A percentile compares a stretch with the other conserved stretches of the same genome.
Evolutionary conservation across 441 rosid genomes (phyloP).

Genomic region (Erodium trifolium): DNA sequence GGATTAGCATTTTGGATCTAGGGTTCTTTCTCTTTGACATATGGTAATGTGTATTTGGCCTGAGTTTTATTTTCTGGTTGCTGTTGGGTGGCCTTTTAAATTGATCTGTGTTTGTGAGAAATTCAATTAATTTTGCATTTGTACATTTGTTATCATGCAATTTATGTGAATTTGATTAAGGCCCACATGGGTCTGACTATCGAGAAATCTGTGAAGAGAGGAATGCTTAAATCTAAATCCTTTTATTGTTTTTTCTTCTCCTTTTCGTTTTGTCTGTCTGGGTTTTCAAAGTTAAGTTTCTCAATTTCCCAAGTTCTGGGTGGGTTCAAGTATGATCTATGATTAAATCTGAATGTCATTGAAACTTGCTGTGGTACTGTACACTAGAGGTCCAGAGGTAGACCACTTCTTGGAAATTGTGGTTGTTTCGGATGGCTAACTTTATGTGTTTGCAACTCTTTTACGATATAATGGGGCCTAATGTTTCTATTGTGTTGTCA

Average conservation of each 20-base stretch:
- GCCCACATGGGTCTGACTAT: neutral
- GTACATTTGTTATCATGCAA: neutral
- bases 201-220: neutral
- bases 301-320: neutral
- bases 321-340: neutral
- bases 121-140: neutral
- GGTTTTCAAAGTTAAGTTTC: neutral
- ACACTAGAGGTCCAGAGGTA: neutral
- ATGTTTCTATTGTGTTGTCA: neutral
- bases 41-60: neutral
- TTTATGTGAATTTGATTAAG: neutral
- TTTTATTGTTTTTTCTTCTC: neutral
- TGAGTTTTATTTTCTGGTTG: neutral
- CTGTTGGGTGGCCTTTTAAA: too few relatives aligned
- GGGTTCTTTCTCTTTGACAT: neutral
- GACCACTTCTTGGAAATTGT: neutral
- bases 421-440: neutral
- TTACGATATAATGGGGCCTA: neutral
- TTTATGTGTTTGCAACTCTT: neutral
- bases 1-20: neutral
- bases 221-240: constrained; percentile 3
- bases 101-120: neutral
- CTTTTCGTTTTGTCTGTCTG: neutral
- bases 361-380: neutral
- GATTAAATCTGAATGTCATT: neutral